Percentiles rank a stretch among this genome's conserved stretches.
Conservation (phyloP, 805 yeast genomes). For the Vanderwaltozyma tropicalis region DNA sequence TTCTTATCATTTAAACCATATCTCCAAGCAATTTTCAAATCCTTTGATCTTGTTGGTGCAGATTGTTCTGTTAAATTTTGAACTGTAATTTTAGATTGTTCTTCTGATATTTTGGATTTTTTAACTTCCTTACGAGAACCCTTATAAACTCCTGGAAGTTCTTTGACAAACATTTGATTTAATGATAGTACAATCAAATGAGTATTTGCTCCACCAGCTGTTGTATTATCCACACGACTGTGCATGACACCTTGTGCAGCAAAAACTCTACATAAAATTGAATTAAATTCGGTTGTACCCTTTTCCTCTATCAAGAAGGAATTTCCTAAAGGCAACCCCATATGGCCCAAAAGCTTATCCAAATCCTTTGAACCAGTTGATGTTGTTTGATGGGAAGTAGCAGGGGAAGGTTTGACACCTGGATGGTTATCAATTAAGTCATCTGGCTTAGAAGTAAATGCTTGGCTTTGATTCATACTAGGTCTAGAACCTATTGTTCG, state of each 20-base stretch:
- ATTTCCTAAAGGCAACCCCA: constrained; percentile 74
- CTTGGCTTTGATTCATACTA: no score
- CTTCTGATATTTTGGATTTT: constrained; percentile 43
- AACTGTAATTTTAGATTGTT: constrained; percentile 57
- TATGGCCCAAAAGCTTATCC: constrained; percentile 66
- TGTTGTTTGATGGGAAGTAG: constrained; percentile 59
- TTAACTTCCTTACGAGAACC: constrained; percentile 60
- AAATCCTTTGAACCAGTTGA: constrained; percentile 75
- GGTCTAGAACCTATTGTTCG: background rate
- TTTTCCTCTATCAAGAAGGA: constrained; percentile 67
- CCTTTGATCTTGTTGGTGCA: constrained; percentile 26
- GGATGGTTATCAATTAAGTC: constrained; percentile 29
- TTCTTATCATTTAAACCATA: constrained; percentile 48
- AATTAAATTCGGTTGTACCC: constrained; percentile 80
- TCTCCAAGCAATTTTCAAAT: constrained; percentile 89
- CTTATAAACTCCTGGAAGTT: constrained; percentile 67
- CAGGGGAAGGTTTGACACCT: constrained; percentile 64
- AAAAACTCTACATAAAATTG: constrained; percentile 57
- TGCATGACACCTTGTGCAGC: constrained; percentile 71
- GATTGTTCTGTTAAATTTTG: constrained; percentile 44
- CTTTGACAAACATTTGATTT: constrained; percentile 49
- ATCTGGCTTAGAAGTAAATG: background rate
- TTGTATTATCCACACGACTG: constrained; percentile 35
- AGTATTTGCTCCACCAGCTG: constrained; percentile 36
- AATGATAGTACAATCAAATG: constrained; percentile 58